Evolutionary conservation across 352 stramenopile species (phyloP), one percentile per base, ranked within the genome.

Genomic region (Globisporangium nunn): DNA sequence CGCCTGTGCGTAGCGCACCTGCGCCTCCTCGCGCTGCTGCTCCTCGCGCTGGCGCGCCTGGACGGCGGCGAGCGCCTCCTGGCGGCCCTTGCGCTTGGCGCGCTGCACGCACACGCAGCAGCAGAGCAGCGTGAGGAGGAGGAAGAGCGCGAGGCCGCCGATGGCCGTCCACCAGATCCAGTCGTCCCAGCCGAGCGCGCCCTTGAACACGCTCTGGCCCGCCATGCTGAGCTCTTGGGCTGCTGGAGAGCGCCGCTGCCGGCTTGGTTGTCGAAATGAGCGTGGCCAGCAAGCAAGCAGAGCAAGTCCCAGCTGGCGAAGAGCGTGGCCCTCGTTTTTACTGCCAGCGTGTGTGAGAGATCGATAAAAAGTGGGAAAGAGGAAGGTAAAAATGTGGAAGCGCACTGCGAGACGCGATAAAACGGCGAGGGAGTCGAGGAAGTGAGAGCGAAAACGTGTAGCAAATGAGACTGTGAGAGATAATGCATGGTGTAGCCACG

Each of bases 111-210:
- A 92, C 47, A 88, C 71, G 71, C 75, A 82, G 64, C 75, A 90
- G 75, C 82, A 90, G 35, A 92, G 70, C 12, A 86, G 48, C 33
- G 78, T 62, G 59, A 92, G 63, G 47, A 90, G 67, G 52, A 92
- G 61, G 54, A 92, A 66, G 53, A 92, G 74, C 52, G 56, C 74
- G 30, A 87, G 58, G 54, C 70, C 74, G 61, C 78, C 73, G 50
- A 90, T 83, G 40, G 59, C 71, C 46, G 70, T 65, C 79, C 78
- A 90, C 82, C 82, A 92, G 61, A 89, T 73, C 79, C 82, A 90
- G 63, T 92, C 82, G 63, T 90, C 78, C 70, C 72, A 85, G 46
- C 74, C 74, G 1, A 88, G 62, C n/a, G 78, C 69, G 57, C 79
- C 81, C 33, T 89, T 89, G 62, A 89, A 91, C 48, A 86, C 68